Percentiles rank a stretch among this genome's conserved stretches.
phyloP scores from a whole-genome alignment of 2,329 filamentous ascomycete genomes.

The Colletotrichum euphorbiae region DNA sequence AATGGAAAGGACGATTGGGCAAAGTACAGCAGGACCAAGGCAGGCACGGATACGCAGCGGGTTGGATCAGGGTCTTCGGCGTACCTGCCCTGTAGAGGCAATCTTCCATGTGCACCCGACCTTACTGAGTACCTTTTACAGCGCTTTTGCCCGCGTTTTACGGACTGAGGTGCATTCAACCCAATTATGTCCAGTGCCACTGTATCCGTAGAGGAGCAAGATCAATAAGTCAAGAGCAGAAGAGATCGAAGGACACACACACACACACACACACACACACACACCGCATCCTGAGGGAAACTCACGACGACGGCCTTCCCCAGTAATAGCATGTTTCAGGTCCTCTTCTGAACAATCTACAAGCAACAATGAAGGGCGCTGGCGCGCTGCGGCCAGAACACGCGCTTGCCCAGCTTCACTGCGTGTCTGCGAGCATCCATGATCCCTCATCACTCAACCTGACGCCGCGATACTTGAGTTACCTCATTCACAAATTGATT shows the following conservation, averaged over 20 bases:
- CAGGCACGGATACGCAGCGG: constrained; percentile 1
- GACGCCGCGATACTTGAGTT: constrained; percentile 2
- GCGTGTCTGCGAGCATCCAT: background rate
- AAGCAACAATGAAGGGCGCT: constrained; percentile 32
- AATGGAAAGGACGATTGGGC: constrained; percentile 13
- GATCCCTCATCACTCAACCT: constrained; percentile 24
- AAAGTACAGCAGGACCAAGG: background rate
- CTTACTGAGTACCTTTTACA: background rate
- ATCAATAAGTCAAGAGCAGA: background rate
- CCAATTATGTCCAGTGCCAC: background rate
- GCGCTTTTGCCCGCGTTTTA: background rate
- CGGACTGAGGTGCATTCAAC: background rate
- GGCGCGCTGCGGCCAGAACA: constrained; percentile 11
- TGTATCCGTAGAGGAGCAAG: no score
- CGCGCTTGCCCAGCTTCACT: background rate
- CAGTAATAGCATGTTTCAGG: constrained; percentile 33
- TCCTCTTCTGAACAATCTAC: constrained; percentile 30
- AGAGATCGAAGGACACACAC: background rate
- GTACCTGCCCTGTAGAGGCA: constrained; percentile 23
- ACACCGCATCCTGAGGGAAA: constrained; percentile 19
- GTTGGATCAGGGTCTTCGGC: constrained; percentile 29
- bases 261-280: background rate
- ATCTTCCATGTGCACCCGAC: constrained; percentile 10
- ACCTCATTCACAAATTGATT: background rate
- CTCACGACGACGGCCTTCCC: constrained; percentile 22